A percentile compares a stretch with the other conserved stretches of the same genome.
Conservation (phyloP, 2,329 filamentous ascomycete genomes). For the Cladosporium sp. region DNA sequence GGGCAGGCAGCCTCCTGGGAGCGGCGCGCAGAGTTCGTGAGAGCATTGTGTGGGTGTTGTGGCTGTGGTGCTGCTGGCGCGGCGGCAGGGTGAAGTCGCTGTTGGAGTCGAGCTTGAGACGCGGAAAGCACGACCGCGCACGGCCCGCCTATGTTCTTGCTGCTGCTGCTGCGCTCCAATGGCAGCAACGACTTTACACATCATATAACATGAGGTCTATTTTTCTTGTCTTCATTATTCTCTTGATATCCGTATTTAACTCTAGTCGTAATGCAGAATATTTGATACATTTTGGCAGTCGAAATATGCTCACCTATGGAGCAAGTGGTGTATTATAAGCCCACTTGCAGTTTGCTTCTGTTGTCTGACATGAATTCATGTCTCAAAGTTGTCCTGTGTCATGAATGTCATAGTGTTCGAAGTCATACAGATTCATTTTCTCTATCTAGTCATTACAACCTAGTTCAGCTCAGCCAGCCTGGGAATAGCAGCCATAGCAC, state of each 20-base stretch:
- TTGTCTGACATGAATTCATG: neutral
- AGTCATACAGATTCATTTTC: neutral
- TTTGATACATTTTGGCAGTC: neutral
- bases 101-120: constrained; percentile 17
- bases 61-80: constrained; percentile 7
- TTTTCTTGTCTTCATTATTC: neutral
- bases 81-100: constrained; percentile 18
- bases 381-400: neutral
- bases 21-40: constrained; percentile 18
- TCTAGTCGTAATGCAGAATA: neutral
- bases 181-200: constrained; percentile 7
- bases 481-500: constrained; percentile 68
- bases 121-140: constrained; percentile 4
- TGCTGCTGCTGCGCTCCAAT: constrained; percentile 17
- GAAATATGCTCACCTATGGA: neutral
- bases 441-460: neutral
- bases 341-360: neutral
- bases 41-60: constrained; percentile 17
- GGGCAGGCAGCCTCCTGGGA: constrained; percentile 17
- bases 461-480: constrained; percentile 58
- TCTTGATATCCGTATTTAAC: neutral
- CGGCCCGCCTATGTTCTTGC: neutral
- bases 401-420: neutral
- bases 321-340: neutral
- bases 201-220: neutral